Evolutionary conservation across 2,329 filamentous ascomycete species (phyloP), one percentile per base, ranked within the genome.

Genomic region (Pseudogymnoascus sp.): DNA sequence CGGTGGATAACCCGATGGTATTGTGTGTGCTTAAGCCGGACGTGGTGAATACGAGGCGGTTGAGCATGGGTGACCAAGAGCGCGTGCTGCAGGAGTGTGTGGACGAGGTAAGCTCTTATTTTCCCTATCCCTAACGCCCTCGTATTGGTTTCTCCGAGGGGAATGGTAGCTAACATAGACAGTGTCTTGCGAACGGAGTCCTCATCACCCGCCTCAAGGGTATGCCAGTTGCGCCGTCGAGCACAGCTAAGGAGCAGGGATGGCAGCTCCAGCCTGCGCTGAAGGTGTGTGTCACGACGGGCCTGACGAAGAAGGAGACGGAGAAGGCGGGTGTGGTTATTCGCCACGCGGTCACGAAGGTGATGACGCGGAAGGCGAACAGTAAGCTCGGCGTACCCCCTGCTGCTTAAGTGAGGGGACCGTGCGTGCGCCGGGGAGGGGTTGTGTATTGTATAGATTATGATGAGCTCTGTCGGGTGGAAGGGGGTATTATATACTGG

Each of bases 281-380:
- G 66, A 97, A 97, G 77, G 85, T 97, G 11, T 97, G 93, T 73
- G 81, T 97, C 62, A 96, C 93, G 0, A 90, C 85, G 4, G 95
- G 90, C 1, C 79, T 99, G 66, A 89, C 90, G 23, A 96, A 90
- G 80, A 97, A 96, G 79, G 95, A 99, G 75, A 89, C 93, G 62
- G 96, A 99, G 78, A 96, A 96, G 80, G 91, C 95, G 0, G 95
- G 93, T 13, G 86, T 88, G 7, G 87, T 85, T 9, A 93, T 99
- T 68, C 83, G 93, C 65, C 93, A 97, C 77, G 93, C 95, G 13
- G 90, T 97, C 68, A 96, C 93, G 61, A 97, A 96, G 78, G 86
- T 97, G 65, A 86, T 99, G 82, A 85, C 83, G 19, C 80, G 83
- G 66, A 87, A 86, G 74, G 76, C 79, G 29, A 85, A 79, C 71